A percentile compares a stretch with the other conserved stretches of the same genome.
Evolutionary conservation across 2,329 filamentous ascomycete species (phyloP).

Genomic region (Talaromyces sp.): DNA sequence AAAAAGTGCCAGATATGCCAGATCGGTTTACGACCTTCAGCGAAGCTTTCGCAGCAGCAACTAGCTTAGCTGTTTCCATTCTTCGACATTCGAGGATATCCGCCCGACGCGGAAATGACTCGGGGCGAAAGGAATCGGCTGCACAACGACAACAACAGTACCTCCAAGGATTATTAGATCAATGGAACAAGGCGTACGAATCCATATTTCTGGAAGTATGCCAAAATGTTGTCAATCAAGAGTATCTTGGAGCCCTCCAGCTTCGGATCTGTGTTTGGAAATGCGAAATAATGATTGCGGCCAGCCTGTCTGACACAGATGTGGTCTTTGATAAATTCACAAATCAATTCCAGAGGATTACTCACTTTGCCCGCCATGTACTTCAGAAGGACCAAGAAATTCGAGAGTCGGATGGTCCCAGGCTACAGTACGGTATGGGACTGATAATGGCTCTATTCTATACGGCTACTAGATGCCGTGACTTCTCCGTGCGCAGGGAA

Average conservation of each 20-base stretch:
- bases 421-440: not conserved
- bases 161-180: not conserved
- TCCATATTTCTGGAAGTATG: not conserved
- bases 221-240: not conserved
- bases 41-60: not conserved
- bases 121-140: not conserved
- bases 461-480: not conserved
- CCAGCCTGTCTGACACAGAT: not conserved
- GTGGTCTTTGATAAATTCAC: not conserved
- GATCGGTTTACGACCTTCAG: not conserved
- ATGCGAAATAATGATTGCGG: not conserved
- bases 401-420: not conserved
- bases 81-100: constrained; percentile 2
- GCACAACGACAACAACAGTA: not conserved
- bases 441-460: constrained; percentile 4
- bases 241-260: not conserved
- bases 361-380: not conserved
- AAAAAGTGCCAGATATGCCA: not conserved
- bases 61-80: not conserved
- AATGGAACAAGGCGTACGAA: not conserved
- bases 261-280: constrained; percentile 2
- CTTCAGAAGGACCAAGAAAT: not conserved
- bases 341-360: not conserved
- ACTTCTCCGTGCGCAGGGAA: not conserved
- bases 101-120: not conserved